Conservation (phyloP, 805 yeast species). For the Suhomyces sp. region DNA sequence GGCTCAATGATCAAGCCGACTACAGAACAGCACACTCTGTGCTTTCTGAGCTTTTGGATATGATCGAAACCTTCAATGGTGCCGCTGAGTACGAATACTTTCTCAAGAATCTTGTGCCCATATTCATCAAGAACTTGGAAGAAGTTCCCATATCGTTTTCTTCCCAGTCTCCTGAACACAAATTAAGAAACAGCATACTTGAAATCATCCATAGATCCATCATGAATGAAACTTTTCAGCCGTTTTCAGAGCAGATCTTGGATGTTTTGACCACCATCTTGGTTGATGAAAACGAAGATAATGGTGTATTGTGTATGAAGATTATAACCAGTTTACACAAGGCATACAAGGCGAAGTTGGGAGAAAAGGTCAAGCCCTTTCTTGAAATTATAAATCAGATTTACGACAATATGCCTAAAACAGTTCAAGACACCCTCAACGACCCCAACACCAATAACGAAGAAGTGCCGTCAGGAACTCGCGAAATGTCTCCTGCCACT, state of each 20-base stretch:
- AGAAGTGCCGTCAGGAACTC: conserved; percentile 10
- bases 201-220: conserved; percentile 81
- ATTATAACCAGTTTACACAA: conserved; percentile 82
- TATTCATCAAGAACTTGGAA: conserved; percentile 59
- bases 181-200: conserved; percentile 68
- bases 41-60: conserved; percentile 80
- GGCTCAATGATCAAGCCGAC: conserved; percentile 57
- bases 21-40: conserved; percentile 61
- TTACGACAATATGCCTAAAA: conserved; percentile 73
- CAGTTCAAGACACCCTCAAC: conserved; percentile 67
- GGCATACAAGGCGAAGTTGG: conserved; percentile 65
- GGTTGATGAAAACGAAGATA: conserved; percentile 86
- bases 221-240: conserved; percentile 76
- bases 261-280: conserved; percentile 58
- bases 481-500: conserved; percentile 36
- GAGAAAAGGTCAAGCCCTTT: conserved; percentile 74
- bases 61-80: conserved; percentile 79
- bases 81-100: conserved; percentile 80
- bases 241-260: conserved; percentile 59
- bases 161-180: conserved; percentile 67
- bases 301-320: conserved; percentile 88
- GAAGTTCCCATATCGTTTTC: conserved; percentile 71
- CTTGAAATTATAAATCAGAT: conserved; percentile 71
- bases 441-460: conserved; percentile 11
- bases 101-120: conserved; percentile 65